Percentiles rank a stretch among this genome's conserved stretches.
Conservation (phyloP, 1,284 basidiomycete species). For the Cryptococcus sp. region DNA sequence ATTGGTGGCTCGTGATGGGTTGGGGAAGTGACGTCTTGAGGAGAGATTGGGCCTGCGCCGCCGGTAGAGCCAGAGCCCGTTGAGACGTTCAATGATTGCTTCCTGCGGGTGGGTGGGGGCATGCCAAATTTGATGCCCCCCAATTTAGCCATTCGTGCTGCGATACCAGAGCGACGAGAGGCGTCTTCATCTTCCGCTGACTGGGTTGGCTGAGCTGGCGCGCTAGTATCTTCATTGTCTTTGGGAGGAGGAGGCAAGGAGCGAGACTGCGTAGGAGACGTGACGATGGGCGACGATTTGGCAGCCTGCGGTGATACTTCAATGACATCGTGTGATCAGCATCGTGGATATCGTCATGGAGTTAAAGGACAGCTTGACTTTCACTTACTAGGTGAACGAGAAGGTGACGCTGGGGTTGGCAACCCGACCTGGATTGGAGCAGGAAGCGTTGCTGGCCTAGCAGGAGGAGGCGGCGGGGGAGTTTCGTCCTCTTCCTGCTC, state of each 20-base stretch:
- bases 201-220: background rate
- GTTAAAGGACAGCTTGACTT: background rate
- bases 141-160: slow-evolving; percentile 83
- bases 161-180: slow-evolving; percentile 74
- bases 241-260: slow-evolving; percentile 7
- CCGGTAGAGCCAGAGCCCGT: slow-evolving; percentile 6
- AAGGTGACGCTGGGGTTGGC: background rate
- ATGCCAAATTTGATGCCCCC: slow-evolving; percentile 80
- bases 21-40: slow-evolving; percentile 10
- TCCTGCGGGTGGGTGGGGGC: slow-evolving; percentile 42
- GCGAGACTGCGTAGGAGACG: slow-evolving; percentile 15
- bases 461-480: slow-evolving; percentile 23
- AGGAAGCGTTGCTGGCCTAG: slow-evolving; percentile 22
- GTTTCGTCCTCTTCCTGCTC: slow-evolving; percentile 21
- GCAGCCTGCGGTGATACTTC: slow-evolving; percentile 8
- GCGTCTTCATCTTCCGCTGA: slow-evolving; percentile 59
- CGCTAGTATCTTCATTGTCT: slow-evolving; percentile 5
- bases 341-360: slow-evolving; percentile 5
- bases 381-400: slow-evolving; percentile 19
- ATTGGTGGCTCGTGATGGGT: slow-evolving; percentile 12
- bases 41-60: slow-evolving; percentile 13
- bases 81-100: slow-evolving; percentile 15
- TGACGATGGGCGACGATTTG: slow-evolving; percentile 2
- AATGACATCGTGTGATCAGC: background rate
- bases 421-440: slow-evolving; percentile 21